A percentile compares a stretch with the other conserved stretches of the same genome.
Conservation (phyloP, 495 filamentous ascomycete species). For the Echria macrotheca region DNA sequence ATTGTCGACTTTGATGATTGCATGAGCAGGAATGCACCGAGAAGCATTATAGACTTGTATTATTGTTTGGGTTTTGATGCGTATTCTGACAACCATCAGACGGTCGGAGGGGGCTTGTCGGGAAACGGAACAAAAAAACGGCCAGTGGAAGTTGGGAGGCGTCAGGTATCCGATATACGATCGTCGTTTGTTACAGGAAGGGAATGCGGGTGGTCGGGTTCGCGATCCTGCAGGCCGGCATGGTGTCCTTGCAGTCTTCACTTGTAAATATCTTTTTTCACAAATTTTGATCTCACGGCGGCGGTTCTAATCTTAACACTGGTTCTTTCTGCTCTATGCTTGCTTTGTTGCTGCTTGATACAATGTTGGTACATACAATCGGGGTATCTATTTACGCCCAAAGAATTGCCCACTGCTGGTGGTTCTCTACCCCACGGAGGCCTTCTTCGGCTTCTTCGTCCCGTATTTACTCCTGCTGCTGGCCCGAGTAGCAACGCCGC, state of each 20-base stretch:
- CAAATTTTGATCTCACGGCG: background rate
- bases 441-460: constrained; percentile 94
- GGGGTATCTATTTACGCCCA: no score
- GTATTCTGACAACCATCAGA: no score
- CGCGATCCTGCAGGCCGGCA: no score
- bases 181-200: background rate
- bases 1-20: background rate
- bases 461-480: constrained; percentile 92
- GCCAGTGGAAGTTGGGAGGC: constrained; percentile 11
- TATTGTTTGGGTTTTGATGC: no score
- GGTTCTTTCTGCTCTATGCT: background rate
- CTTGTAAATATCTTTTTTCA: constrained; percentile 29
- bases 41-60: constrained; percentile 11
- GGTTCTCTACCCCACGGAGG: constrained; percentile 41
- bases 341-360: constrained; percentile 12
- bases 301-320: constrained; percentile 1
- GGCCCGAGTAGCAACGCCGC: constrained; percentile 79
- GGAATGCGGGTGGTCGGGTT: background rate
- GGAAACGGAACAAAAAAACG: constrained; percentile 22
- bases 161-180: background rate
- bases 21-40: background rate
- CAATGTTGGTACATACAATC: background rate
- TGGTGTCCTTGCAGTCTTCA: constrained; percentile 15
- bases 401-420: no score
- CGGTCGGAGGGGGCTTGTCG: constrained; percentile 12